phyloP scores from a whole-genome alignment of 768 basidiomycete species.

The Lactarius trivialis region DNA sequence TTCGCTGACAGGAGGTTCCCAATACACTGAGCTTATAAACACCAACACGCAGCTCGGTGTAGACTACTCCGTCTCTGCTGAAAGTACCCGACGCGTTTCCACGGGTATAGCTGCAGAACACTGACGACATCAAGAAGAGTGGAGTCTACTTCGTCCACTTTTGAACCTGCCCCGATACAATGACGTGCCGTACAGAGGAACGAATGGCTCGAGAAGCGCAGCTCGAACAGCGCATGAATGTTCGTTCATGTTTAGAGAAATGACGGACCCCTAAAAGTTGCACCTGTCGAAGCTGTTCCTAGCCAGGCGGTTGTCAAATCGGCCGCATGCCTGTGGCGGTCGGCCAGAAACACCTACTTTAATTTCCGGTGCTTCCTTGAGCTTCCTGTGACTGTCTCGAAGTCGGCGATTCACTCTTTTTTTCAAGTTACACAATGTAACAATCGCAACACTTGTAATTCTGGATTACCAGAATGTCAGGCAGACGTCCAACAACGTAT shows the following conservation, averaged over 20 bases:
- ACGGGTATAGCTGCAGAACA: conserved; percentile 47
- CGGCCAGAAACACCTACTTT: no score
- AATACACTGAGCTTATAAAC: conserved; percentile 49
- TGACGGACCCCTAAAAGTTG: no score
- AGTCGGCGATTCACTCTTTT: background rate
- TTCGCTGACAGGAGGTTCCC: conserved; percentile 77
- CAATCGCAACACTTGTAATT: background rate
- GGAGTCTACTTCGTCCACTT: no score
- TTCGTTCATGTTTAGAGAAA: no score
- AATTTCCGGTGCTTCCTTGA: no score
- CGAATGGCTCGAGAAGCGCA: no score
- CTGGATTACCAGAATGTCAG: background rate
- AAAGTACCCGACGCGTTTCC: conserved; percentile 44
- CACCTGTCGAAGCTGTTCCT: background rate
- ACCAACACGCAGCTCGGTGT: conserved; percentile 73
- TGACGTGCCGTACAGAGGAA: no score
- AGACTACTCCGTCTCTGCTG: conserved; percentile 52
- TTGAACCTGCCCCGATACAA: no score
- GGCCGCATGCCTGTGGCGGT: no score
- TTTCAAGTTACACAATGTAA: background rate
- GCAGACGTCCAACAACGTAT: background rate
- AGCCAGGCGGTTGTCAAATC: background rate
- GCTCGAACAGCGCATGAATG: no score
- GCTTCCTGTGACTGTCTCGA: no score
- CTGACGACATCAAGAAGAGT: no score